Base-by-base conservation (phyloP, 1,284 basidiomycete species). In the Moesziomyces sp. region DNA sequence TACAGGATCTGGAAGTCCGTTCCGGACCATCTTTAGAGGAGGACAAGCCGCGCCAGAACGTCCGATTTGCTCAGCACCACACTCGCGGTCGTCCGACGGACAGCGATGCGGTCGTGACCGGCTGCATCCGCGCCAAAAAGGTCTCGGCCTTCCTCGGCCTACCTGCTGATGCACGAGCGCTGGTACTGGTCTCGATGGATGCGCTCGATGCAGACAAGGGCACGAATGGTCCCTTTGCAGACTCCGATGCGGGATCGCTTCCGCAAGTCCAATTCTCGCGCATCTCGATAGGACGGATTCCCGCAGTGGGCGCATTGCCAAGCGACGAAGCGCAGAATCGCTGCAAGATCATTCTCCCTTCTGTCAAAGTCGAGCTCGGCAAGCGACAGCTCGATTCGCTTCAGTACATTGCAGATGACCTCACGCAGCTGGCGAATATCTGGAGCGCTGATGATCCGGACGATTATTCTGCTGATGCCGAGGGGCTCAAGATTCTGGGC, bases 391-490 rank as follows among this genome's bases (percentile, higher is more conserved):
- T 80, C n/a, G 79, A 79, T 46, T 65, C 72, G 18, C 54, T 80
- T 5, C 74, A 77, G 56, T 69, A 79, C n/a, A 59, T 79, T 46
- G 75, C 67, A 5, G 79, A 80, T 40, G 79, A 80, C 30, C 19
- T 78, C 23, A 64, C 75, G 0, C 69, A 75, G 21, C 76, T 73
- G 50, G 52, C 60, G 53, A 55, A 51, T 16, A 46, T 69, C 5
- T 77, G 63, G 72, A 56, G 48, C 18, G 59, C 56, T 5, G 65
- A 67, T 19, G 47, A 52, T 10, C 51, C 52, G 6, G 54, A 61
- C 24, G 74, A 65, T 24, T 57, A 71, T 33, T 33, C 43, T 2
- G 24, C 57, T 10, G 75, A 71, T 45, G 50, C 56, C 7, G 77
- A 77, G 48, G 73, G 60, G 0, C 66, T 79, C 45, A 58, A 64